Base-by-base conservation (phyloP, 1,284 basidiomycete genomes). In the Cystobasidium slooffiae region DNA sequence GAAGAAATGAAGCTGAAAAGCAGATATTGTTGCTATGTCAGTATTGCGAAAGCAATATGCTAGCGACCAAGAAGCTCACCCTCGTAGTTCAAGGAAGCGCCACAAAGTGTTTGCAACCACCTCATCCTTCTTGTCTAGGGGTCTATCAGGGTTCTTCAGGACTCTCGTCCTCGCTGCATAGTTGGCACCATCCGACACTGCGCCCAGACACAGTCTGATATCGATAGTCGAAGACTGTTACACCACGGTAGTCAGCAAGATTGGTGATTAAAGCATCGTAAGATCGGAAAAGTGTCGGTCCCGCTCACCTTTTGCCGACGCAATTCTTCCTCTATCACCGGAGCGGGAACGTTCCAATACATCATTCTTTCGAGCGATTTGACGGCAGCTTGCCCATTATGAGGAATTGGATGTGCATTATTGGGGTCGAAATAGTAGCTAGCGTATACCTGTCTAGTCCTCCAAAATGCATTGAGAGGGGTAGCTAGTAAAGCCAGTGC, bases 81-180 rank as follows among this genome's bases (percentile, higher is more conserved):
- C 94, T 83, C 96, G 87, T 70, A 99, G 85, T 82, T 98, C 96
- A 73, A 99, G 87, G 87, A 99, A 97, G 59, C 96, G 88, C 95
- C 95, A 98, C 76, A 99, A 91, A 43, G 95, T 93, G 82, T 99
- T 99, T 8, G 95, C 96, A 1, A 99, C 96, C 0, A 97, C 87
- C 83, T 99, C 97, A 81, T 99, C 96, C 84, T 99, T 99, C 84
- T 97, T 97, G 77, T 98, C 96, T 46, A 99, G 86, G 12, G 87
- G 86, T 51, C 84, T 83, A 4, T 24, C 39, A 75, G 74, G 74
- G 88, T 74, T 85, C 84, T 84, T 88, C 88, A 78, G 77, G 74
- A 81, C 81, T 53, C 83, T 80, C 5, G 94, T 95, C 63, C 92
- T 88, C 58, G 85, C 83, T 0, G 93, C 93, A 52, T 90, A 85